These are phyloP conservation scores for Sugiyamaella paludigena DNA, from an alignment of 1,139 yeast species.

Conservation along the genomic window DNA sequence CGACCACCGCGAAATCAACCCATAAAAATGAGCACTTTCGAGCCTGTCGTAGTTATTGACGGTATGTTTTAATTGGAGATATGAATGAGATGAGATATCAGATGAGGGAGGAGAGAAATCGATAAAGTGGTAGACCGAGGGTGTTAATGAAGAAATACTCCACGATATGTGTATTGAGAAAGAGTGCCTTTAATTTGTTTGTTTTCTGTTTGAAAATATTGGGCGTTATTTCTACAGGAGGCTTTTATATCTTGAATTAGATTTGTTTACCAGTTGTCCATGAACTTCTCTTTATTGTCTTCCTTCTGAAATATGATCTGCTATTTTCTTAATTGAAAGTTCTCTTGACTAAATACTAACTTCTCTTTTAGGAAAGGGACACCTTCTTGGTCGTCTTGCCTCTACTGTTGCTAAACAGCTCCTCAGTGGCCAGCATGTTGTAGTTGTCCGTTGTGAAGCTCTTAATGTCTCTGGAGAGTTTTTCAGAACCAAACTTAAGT, in stretches of 20 bases:
- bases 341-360: conserved; percentile 32
- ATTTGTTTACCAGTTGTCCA: too few relatives aligned
- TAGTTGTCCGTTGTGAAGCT: conserved; percentile 96
- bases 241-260: too few relatives aligned
- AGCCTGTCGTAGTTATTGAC: conserved; percentile 80
- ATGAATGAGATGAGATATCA: not conserved
- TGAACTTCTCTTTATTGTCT: too few relatives aligned
- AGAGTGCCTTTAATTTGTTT: too few relatives aligned
- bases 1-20: not conserved
- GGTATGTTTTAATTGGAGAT: conserved; percentile 16
- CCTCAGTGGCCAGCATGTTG: conserved; percentile 97
- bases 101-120: not conserved
- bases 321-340: too few relatives aligned
- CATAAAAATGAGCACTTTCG: conserved; percentile 77
- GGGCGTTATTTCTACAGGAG: too few relatives aligned
- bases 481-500: conserved; percentile 99
- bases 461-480: conserved; percentile 99
- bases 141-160: too few relatives aligned
- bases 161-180: too few relatives aligned
- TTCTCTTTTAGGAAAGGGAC: conserved; percentile 68
- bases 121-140: conserved; percentile 2
- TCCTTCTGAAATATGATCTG: too few relatives aligned
- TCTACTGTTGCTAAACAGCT: conserved; percentile 98
- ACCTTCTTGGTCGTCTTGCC: conserved; percentile 99
- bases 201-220: too few relatives aligned